These are phyloP conservation scores for Wickerhamiella nectarea DNA, from an alignment of 805 yeast species.

Conservation along the genomic window DNA sequence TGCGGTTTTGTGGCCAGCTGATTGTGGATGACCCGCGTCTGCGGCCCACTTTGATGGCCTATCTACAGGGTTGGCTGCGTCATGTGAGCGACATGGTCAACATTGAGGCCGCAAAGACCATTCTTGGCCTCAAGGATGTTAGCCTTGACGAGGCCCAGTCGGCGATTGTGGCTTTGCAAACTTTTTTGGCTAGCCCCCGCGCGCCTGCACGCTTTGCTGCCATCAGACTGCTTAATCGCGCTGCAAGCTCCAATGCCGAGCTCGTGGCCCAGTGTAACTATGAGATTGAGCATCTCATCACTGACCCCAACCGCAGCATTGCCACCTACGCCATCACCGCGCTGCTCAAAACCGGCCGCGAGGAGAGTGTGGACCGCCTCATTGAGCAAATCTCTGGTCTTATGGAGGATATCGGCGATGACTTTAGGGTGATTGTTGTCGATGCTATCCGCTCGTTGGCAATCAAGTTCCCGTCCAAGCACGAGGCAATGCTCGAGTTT, in stretches of 20 bases:
- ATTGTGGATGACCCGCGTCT: slow-evolving; percentile 58
- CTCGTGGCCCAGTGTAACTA: slow-evolving; percentile 57
- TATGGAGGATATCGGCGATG: slow-evolving; percentile 90
- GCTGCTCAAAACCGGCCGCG: slow-evolving; percentile 84
- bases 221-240: slow-evolving; percentile 72
- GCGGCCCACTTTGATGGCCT: slow-evolving; percentile 43
- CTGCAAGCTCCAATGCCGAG: slow-evolving; percentile 69
- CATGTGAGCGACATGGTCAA: slow-evolving; percentile 82
- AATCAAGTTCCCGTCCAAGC: slow-evolving; percentile 82
- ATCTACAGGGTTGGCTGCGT: slow-evolving; percentile 55
- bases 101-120: slow-evolving; percentile 77
- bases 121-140: slow-evolving; percentile 42
- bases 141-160: slow-evolving; percentile 44
- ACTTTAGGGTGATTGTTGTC: slow-evolving; percentile 84
- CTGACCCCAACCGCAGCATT: slow-evolving; percentile 78
- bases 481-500: slow-evolving; percentile 67
- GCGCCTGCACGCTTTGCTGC: slow-evolving; percentile 87
- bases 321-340: slow-evolving; percentile 97
- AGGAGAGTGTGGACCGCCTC: slow-evolving; percentile 75
- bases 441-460: slow-evolving; percentile 91
- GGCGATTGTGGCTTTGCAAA: slow-evolving; percentile 63
- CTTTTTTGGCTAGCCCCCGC: slow-evolving; percentile 72
- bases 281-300: slow-evolving; percentile 76
- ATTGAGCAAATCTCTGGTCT: slow-evolving; percentile 76
- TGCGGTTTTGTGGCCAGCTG: slow-evolving; percentile 65